Base-by-base conservation (phyloP, 2,329 filamentous ascomycete genomes). In the Coleophoma crateriformis region DNA sequence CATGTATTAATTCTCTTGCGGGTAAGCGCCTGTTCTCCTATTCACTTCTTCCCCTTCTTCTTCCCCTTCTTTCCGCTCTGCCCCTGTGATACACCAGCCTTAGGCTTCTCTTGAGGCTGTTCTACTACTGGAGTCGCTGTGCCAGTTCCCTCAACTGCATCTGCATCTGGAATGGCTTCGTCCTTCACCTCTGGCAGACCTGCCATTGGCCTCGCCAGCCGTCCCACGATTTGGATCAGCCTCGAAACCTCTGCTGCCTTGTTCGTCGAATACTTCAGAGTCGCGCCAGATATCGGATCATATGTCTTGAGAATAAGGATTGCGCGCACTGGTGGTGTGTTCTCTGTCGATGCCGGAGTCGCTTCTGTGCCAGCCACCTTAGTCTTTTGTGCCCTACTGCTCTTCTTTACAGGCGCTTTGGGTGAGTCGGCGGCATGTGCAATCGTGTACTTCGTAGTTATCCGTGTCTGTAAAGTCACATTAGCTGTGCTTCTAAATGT, bases 401-500 rank as follows among this genome's bases (percentile, higher is more conserved):
- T n/a, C 50, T 57, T 44, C 20, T 48, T 39, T 45, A 27, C 37
- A 32, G 15, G 44, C 42, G 45, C 52, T 33, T 52, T 35, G 34
- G 53, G 51, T 33, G 54, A 53, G 6, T 52, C 67, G 64, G 41
- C 61, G 57, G 44, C 62, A 45, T 76, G 73, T 33, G 75, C 72
- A 66, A 92, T 83, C 66, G 82, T 85, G 81, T 97, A 99, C 76
- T 88, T 90, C 56, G 91, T 96, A 58, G 90, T 95, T 72, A 97
- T 89, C 64, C 84, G 82, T 44, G 92, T 91, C 91, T 96, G 63
- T 17, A 19, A 41, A 27, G 49, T 19, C 45, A 50, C 57, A 52
- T 51, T 49, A 46, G 52, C 43, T 50, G 53, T 34, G 44, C 49
- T 33, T 38, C 15, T 4, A n/a, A n/a, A 7, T 38, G 13, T 13